These are phyloP conservation scores for Candida piceae DNA, from an alignment of 805 yeast genomes.

Conservation along the genomic window DNA sequence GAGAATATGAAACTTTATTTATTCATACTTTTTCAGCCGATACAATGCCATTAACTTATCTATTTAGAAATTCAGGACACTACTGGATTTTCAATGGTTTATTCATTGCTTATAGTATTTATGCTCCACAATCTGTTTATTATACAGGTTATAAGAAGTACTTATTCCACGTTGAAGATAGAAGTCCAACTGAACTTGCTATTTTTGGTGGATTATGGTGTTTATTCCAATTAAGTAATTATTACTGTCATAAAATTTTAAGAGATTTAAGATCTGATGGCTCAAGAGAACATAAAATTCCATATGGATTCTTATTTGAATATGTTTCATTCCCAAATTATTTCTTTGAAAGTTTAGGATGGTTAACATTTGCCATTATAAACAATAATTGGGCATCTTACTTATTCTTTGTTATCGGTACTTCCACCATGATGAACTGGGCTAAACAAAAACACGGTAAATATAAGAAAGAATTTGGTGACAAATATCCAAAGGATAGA, in stretches of 20 bases:
- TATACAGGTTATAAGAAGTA: constrained; percentile 22
- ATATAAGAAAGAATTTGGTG: constrained; percentile 64
- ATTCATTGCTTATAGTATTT: constrained; percentile 31
- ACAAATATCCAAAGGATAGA: constrained; percentile 72
- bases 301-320: constrained; percentile 80
- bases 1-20: constrained; percentile 82
- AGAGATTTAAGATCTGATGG: constrained; percentile 51
- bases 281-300: constrained; percentile 59
- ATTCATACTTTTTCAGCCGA: constrained; percentile 82
- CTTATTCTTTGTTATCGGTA: constrained; percentile 64
- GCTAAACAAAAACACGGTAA: constrained; percentile 79
- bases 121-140: constrained; percentile 26
- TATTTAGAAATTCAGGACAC: constrained; percentile 85
- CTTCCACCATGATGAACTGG: constrained; percentile 87
- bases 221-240: constrained; percentile 67
- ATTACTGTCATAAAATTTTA: constrained; percentile 64
- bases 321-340: constrained; percentile 90
- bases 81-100: constrained; percentile 89
- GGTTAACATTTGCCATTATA: constrained; percentile 67
- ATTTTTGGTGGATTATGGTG: constrained; percentile 42
- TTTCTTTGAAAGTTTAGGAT: constrained; percentile 75
- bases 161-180: constrained; percentile 42
- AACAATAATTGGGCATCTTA: constrained; percentile 75
- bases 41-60: constrained; percentile 87
- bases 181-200: constrained; percentile 27